Evolutionary conservation across 495 filamentous ascomycete genomes (phyloP), one percentile per base, ranked within the genome.

Genomic region (Pyronema omphalodes): DNA sequence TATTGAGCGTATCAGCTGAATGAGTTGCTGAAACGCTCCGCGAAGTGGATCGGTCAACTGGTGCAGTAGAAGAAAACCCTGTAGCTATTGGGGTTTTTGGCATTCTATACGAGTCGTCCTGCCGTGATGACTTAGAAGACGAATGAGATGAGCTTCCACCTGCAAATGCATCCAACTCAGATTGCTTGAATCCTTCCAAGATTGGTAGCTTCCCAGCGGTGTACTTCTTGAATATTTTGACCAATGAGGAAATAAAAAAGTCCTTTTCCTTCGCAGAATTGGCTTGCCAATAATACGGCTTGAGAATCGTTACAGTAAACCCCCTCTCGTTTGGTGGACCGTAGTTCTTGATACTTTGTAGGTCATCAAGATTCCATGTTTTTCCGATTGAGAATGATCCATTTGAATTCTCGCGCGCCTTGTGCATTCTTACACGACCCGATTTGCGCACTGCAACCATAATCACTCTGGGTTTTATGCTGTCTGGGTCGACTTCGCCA

Each of bases 251-350:
- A 62, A 96, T 93, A 67, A 98, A 98, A 69, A 94, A 96, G 53
- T 93, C 88, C 72, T 95, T 96, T 67, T 96, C 91, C 70, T 93
- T 94, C 44, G 82, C 74, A 9, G 82, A 88, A 37, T 81, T 76
- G 14, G 93, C 88, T 69, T 91, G 81, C 91, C 91, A 98, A 67
- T 93, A 96, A 66, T 98, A 98, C 0, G 87, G 84, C 67, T 98
- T 98, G 9, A 83, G 78, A 18, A 98, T 73, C 0, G 80, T 89
- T 17, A 95, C 83, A n/a, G 82, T 71, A 63, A 98, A 98, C 17
- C 91, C 91, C 37, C 78, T 74, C 51, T 77, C 79, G 41, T 80
- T 76, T 3, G 76, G 68, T 35, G 77, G 72, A 9, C 70, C 76
- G 62, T 80, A 94, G 2, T 86, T 91, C 67, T 89, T 79, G 53